Evolutionary conservation across 108 stramenopile species (phyloP).

Genomic region (Bacterosira constricta): DNA sequence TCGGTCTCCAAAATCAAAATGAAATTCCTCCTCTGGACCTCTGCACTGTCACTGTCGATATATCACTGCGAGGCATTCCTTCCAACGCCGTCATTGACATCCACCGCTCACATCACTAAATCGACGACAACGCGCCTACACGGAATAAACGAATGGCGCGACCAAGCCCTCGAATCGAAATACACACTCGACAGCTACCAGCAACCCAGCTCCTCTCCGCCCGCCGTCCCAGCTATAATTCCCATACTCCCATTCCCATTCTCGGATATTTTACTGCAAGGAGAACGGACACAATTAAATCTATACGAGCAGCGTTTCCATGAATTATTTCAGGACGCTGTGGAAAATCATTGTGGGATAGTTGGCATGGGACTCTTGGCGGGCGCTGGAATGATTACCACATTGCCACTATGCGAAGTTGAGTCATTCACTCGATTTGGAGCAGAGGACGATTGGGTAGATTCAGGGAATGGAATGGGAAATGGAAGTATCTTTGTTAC

Average conservation of each 20-base stretch:
- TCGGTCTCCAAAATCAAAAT: neutral
- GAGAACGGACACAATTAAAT: slow-evolving; percentile 74
- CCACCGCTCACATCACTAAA: neutral
- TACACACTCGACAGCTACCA: slow-evolving; percentile 37
- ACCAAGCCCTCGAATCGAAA: slow-evolving; percentile 24
- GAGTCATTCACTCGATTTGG: slow-evolving; percentile 62
- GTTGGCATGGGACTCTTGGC: slow-evolving; percentile 80
- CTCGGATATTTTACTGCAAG: slow-evolving; percentile 71
- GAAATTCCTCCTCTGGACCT: neutral
- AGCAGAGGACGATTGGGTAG: slow-evolving; percentile 5
- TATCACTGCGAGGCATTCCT: slow-evolving; percentile 1
- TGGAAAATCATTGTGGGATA: slow-evolving; percentile 67
- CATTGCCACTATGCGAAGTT: slow-evolving; percentile 78
- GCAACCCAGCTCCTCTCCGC: neutral
- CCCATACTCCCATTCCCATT: slow-evolving; percentile 81
- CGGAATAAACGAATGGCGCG: slow-evolving; percentile 38
- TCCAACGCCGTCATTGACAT: neutral
- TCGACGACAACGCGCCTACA: neutral
- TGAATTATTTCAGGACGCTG: slow-evolving; percentile 64
- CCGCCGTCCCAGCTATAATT: slow-evolving; percentile 27
- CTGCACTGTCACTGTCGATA: neutral
- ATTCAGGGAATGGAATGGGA: slow-evolving; percentile 57
- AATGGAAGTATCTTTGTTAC: slow-evolving; percentile 74
- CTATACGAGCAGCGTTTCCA: slow-evolving; percentile 85
- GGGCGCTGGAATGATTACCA: slow-evolving; percentile 68